Base-by-base conservation (phyloP, 2,329 filamentous ascomycete genomes). In the Pseudopithomyces maydicus region DNA sequence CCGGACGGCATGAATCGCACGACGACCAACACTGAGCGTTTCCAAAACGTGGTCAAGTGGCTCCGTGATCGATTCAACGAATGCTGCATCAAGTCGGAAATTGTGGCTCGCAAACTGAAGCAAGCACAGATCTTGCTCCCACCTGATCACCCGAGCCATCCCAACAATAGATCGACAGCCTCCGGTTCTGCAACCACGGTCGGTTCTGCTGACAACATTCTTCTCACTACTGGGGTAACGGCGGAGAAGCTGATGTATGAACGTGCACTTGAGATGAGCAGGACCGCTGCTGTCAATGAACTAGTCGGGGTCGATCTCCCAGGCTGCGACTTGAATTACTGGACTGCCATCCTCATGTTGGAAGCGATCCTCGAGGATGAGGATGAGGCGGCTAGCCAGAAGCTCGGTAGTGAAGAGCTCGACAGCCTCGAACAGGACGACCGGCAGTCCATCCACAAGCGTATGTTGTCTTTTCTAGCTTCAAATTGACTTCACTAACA, bases 201-300 rank as follows among this genome's bases (percentile, higher is more conserved):
- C 54, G 84, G 83, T n/a, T 88, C 89, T 15, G 84, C 86, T 2
- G 91, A 95, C 58, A 89, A 91, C 51, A 92, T 97, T 23, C 85
- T 90, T 46, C 83, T 99, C 23, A 96, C 91, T 14, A 87, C 91
- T 2, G 95, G 94, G 1, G 88, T 97, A 54, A 97, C 92, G 20
- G 95, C 95, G 0, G 95, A 98, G 79, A 97, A 93, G 77, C 82
- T 99, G 44, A 97, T 99, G 92, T 99, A 97, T 73, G 95, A 99
- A 67, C 90, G 95, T 45, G 95, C 95, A 0, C 81, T 98, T 20
- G 95, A 99, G 74, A 98, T 99, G 95, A 97, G 92, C 74, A 88
- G 92, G 51, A 88, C 91, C 3, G 94, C 95, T 7, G 95, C 95
- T 7, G 95, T 98, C 71, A 96, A 96, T 67, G 95, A 99, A 78